Evolutionary conservation across 2,329 filamentous ascomycete species (phyloP).

Genomic region (Epichloe uncinata): DNA sequence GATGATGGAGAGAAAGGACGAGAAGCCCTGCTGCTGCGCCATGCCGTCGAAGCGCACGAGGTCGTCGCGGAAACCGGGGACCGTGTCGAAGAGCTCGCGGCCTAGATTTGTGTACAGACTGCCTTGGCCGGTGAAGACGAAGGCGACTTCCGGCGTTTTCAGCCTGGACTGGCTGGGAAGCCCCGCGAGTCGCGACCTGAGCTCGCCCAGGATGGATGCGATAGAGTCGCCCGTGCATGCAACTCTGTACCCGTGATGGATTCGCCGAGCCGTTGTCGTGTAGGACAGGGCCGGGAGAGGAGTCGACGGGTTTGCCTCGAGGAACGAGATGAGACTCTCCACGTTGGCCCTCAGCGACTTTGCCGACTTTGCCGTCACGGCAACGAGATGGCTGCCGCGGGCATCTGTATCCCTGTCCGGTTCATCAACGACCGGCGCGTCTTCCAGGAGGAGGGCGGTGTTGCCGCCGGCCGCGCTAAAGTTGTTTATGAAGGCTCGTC

Average conservation of each 20-base stretch:
- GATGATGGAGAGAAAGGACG: constrained; percentile 27
- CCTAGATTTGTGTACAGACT: constrained; percentile 18
- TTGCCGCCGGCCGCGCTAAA: constrained; percentile 62
- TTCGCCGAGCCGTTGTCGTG: constrained; percentile 52
- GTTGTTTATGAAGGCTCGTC: constrained; percentile 47
- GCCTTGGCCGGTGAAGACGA: constrained; percentile 35
- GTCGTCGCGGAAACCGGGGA: constrained; percentile 19
- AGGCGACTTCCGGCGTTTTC: constrained; percentile 16
- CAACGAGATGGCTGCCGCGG: constrained; percentile 44
- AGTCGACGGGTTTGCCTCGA: constrained; percentile 35
- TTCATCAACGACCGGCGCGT: constrained; percentile 33
- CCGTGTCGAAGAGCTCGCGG: constrained; percentile 19
- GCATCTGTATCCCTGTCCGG: constrained; percentile 26
- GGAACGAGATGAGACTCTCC: constrained; percentile 38
- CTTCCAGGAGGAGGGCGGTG: constrained; percentile 52
- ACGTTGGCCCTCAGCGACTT: constrained; percentile 45
- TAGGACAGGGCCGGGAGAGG: constrained; percentile 49
- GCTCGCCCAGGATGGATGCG: not conserved
- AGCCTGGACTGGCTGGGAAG: not conserved
- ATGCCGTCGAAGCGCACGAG: constrained; percentile 21
- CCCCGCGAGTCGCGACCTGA: not conserved
- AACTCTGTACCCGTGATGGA: constrained; percentile 46
- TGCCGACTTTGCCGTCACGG: constrained; percentile 43
- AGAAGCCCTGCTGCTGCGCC: constrained; percentile 20
- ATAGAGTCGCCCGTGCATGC: constrained; percentile 24